Conservation (phyloP, 2,329 filamentous ascomycete genomes). For the Trichoderma sp. region DNA sequence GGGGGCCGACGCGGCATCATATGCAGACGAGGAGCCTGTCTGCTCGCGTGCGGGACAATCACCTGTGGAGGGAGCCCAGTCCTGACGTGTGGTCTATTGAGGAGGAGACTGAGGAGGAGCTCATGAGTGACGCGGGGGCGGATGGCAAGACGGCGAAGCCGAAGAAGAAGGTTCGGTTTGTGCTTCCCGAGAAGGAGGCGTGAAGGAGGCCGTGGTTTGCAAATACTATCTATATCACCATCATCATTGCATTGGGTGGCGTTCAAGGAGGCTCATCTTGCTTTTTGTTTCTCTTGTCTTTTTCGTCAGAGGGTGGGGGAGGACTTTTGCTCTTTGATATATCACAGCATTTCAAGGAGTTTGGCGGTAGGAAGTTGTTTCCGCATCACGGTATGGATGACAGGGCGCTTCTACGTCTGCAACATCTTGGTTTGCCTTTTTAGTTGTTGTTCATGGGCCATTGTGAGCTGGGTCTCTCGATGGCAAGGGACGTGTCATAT, state of each 20-base stretch:
- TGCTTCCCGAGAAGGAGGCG: conserved; percentile 50
- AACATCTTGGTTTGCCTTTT: not conserved
- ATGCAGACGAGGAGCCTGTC: conserved; percentile 36
- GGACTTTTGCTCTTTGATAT: conserved; percentile 26
- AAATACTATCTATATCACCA: not conserved
- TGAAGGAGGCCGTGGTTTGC: not conserved
- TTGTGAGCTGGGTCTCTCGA: conserved; percentile 8
- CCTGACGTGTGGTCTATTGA: conserved; percentile 63
- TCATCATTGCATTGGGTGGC: conserved; percentile 34
- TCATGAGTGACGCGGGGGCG: conserved; percentile 42
- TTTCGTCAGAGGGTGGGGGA: not conserved
- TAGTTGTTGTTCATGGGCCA: not conserved
- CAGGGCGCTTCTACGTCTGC: conserved; percentile 2
- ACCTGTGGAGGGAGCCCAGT: conserved; percentile 59
- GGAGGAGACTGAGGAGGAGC: conserved; percentile 60
- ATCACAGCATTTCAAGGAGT: conserved; percentile 19
- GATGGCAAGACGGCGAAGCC: conserved; percentile 50
- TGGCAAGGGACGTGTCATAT: not conserved
- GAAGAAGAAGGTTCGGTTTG: conserved; percentile 60
- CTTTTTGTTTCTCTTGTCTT: not conserved
- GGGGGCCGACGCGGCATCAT: conserved; percentile 37
- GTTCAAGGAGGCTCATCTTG: conserved; percentile 13
- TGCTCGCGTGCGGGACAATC: conserved; percentile 44
- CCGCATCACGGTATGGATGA: not conserved
- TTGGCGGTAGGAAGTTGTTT: not conserved